Conservation (phyloP, 2,329 filamentous ascomycete genomes). For the Ophiostoma populinum region DNA sequence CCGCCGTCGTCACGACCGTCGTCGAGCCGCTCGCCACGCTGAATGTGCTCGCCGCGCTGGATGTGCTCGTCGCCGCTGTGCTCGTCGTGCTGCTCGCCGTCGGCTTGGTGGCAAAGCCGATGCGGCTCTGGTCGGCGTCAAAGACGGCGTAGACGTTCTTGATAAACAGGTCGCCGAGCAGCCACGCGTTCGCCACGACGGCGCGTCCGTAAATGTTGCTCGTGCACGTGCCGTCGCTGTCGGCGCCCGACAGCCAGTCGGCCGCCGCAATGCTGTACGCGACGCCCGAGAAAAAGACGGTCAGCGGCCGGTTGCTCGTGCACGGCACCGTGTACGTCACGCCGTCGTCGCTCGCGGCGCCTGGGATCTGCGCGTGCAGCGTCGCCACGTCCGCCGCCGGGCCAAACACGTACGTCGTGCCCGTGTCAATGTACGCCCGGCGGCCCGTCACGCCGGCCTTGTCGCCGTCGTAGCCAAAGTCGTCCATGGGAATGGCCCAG, state of each 20-base stretch:
- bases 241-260: conserved; percentile 46
- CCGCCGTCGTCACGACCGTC: conserved; percentile 6
- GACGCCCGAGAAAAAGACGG: conserved; percentile 50
- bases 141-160: conserved; percentile 85
- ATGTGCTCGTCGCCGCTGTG: conserved; percentile 1
- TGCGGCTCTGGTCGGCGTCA: conserved; percentile 49
- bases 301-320: conserved; percentile 39
- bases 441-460: conserved; percentile 35
- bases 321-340: conserved; percentile 59
- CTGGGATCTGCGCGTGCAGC: conserved; percentile 51
- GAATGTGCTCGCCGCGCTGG: neutral
- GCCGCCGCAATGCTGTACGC: conserved; percentile 48
- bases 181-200: conserved; percentile 50
- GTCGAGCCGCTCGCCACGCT: conserved; percentile 7
- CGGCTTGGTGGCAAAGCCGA: conserved; percentile 19
- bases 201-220: conserved; percentile 62
- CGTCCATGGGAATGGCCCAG: conserved; percentile 59
- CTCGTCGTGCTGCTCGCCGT: neutral
- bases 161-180: conserved; percentile 72
- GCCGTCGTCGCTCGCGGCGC: conserved; percentile 36
- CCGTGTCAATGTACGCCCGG: conserved; percentile 64
- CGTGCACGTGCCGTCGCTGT: conserved; percentile 30
- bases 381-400: conserved; percentile 47
- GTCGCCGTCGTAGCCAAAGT: conserved; percentile 43
- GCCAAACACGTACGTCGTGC: conserved; percentile 64